phyloP scores from a whole-genome alignment of 768 basidiomycete genomes.

The Kwoniella sp. region DNA sequence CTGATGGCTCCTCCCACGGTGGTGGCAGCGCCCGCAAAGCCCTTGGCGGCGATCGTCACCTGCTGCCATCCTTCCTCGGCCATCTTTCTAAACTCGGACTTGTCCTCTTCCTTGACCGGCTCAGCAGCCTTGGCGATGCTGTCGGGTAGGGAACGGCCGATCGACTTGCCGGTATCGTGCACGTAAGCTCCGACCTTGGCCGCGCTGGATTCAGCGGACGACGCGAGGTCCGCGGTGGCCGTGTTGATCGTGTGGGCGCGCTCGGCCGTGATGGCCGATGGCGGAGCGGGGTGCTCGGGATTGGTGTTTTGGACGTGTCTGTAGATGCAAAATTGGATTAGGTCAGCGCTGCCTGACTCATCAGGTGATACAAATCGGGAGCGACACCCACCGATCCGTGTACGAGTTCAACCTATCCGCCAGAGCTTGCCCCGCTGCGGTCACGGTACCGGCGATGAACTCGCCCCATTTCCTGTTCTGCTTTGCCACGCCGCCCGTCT shows the following conservation, averaged over 20 bases:
- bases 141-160: slow-evolving; percentile 33
- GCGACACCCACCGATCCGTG: slow-evolving; percentile 33
- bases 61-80: slow-evolving; percentile 37
- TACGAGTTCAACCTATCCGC: slow-evolving; percentile 27
- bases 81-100: slow-evolving; percentile 26
- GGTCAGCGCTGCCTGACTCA: not conserved
- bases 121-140: slow-evolving; percentile 16
- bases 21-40: slow-evolving; percentile 29
- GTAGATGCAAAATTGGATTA: not conserved
- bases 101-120: slow-evolving; percentile 29
- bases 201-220: slow-evolving; percentile 25
- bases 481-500: slow-evolving; percentile 26
- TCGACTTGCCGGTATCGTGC: slow-evolving; percentile 35
- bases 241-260: slow-evolving; percentile 5
- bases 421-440: slow-evolving; percentile 29
- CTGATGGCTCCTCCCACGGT: slow-evolving; percentile 31
- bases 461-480: slow-evolving; percentile 34
- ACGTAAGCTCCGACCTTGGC: slow-evolving; percentile 20
- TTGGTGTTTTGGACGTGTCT: slow-evolving; percentile 30
- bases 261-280: slow-evolving; percentile 13
- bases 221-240: slow-evolving; percentile 22
- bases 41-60: slow-evolving; percentile 34
- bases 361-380: not conserved
- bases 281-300: slow-evolving; percentile 27
- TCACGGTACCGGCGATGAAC: slow-evolving; percentile 31